Base-by-base conservation (phyloP, 2,329 filamentous ascomycete species). In the Diatrype stigma region DNA sequence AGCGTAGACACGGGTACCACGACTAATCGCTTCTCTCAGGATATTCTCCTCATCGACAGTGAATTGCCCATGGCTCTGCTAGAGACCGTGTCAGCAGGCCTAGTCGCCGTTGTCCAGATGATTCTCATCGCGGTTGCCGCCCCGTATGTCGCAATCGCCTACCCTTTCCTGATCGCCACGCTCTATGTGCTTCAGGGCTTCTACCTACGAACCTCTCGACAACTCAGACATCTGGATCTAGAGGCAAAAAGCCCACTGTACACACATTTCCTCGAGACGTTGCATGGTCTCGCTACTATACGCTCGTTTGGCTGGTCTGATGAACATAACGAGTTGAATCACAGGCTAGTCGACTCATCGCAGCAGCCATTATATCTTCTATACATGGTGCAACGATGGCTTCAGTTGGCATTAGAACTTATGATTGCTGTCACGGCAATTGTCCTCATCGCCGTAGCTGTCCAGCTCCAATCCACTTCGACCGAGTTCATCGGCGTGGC, bases 201-300 rank as follows among this genome's bases (percentile, higher is more conserved):
- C 46, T 86, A 86, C 56, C 70, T 86, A 2, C 72, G 78, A 0
- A 86, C 82, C 0, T 84, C 81, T 1, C 69, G 81, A 0, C 82
- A 86, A 60, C 62, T 86, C 7, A 73, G 82, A 46, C 71, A 83
- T 19, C 63, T 86, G 11, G 82, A 86, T 44, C 72, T 86, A 1
- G 83, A 86, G 61, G 74, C 78, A 1, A 84, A 85, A 56, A 76
- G 77, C 1, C 81, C 81, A 0, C 66, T 85, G 0, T 83, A 80
- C 55, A 66, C 72, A 0, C 72, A 83, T 52, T 84, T 84, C 56
- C 70, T 77, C 21, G 80, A 84, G 54, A 78, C 76, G 2, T 71
- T 83, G 40, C 74, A 73, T 32, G 82, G 82, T 0, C 61, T 84
- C 0, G 69, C 72, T 0, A 84, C 81, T 0, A 71, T 84, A 23